Base-by-base conservation (phyloP, 345 rosid genomes). In the Orychophragmus violaceus region DNA sequence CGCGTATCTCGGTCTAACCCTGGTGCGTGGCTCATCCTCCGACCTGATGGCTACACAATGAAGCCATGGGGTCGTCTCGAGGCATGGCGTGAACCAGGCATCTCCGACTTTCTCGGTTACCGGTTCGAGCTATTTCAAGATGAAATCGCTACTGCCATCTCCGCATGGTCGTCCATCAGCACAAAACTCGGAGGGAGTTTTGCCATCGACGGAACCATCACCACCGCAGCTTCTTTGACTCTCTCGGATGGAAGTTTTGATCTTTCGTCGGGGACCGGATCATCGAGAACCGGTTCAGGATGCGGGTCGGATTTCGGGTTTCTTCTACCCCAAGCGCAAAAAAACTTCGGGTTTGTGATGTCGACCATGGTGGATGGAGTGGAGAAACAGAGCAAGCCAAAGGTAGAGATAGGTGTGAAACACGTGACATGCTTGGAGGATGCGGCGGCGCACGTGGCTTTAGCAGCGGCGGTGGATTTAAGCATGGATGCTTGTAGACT, bases 381-480 rank as follows among this genome's bases (percentile, higher is more conserved):
- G 22, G 82, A 72, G 19, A 76, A 59, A 49, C 37, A 75, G 28
- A 74, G 87, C 12, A 85, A 70, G 68, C 86, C 91, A 0, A 85
- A 74, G 74, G 91, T 88, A 70, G 97, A 88, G 67, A 77, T 88
- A 1, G 91, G 97, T 8, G 85, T 85, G 32, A 84, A 82, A 62
- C 89, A 88, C 72, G 97, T 91, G 85, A 87, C 78, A 5, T 91
- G 96, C 83, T 85, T 82, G 39, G 96, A 86, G 87, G 97, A 91
- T 37, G 96, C 97, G 25, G 97, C 97, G 0, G 88, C 82, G 0
- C 84, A 75, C 53, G 96, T 88, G 82, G 97, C 96, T 3, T 33
- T 91, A n/a, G 90, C 91, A 0, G 96, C 97, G 5, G 96, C 97
- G 2, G 73, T 91, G 83, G 96, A 91, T 81, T 87, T 91, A n/a